A percentile compares a stretch with the other conserved stretches of the same genome.
Conservation (phyloP, 306 rosid species). For the Urtica urens region DNA sequence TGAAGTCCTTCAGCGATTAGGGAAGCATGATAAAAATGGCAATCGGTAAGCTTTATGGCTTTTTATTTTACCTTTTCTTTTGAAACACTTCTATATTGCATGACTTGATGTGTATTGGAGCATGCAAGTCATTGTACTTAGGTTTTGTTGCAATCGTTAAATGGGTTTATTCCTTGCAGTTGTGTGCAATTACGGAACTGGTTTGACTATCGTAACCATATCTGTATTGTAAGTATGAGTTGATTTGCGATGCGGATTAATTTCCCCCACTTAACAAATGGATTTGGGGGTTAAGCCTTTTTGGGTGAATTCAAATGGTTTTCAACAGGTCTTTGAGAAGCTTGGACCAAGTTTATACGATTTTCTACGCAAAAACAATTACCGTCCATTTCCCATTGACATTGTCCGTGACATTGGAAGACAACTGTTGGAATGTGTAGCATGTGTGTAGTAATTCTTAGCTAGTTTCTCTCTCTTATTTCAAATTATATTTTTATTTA, state of each 20-base stretch:
- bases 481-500: too few species aligned
- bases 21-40: constrained; percentile 82
- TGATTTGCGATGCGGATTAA: constrained; percentile 76
- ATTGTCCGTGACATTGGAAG: constrained; percentile 99
- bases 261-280: constrained; percentile 60
- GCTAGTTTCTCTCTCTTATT: constrained; percentile 26
- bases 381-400: constrained; percentile 99
- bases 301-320: constrained; percentile 85
- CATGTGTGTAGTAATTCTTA: constrained; percentile 96
- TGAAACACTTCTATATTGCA: background rate
- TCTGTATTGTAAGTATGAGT: constrained; percentile 98
- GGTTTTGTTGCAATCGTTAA: constrained; percentile 46
- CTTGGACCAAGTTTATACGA: constrained; percentile 99
- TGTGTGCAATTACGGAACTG: constrained; percentile 99
- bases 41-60: constrained; percentile 54
- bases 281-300: constrained; percentile 64
- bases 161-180: constrained; percentile 97
- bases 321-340: constrained; percentile 99
- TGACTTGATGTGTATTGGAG: background rate
- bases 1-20: constrained; percentile 85
- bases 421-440: constrained; percentile 99
- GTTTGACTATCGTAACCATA: constrained; percentile 99
- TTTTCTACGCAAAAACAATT: constrained; percentile 99
- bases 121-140: constrained; percentile 7
- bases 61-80: background rate